Percentiles rank a stretch among this genome's conserved stretches.
phyloP scores from a whole-genome alignment of 768 basidiomycete genomes.

The Suillus placidus region DNA sequence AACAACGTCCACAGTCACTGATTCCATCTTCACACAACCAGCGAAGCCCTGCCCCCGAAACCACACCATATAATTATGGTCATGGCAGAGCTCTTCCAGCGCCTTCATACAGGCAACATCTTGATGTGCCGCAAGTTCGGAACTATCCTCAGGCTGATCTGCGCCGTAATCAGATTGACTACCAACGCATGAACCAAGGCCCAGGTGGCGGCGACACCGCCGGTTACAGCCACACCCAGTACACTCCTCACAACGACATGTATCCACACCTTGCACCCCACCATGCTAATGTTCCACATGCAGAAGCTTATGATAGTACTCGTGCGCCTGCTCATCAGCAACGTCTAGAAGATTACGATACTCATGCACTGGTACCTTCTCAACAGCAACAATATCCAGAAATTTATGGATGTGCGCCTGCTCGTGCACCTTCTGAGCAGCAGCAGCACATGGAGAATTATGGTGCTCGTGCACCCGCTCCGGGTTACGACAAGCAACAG shows the following conservation, averaged over 20 bases:
- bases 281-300: not conserved
- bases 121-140: not conserved
- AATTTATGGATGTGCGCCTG: not conserved
- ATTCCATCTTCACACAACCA: not conserved
- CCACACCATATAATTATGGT: not conserved
- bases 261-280: not conserved
- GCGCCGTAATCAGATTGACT: not conserved
- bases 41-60: not conserved
- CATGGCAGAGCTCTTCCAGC: not conserved
- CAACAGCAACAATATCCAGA: not conserved
- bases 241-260: not conserved
- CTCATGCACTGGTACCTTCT: not conserved
- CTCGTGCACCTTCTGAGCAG: not conserved
- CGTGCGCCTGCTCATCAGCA: not conserved
- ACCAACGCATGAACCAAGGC: not conserved
- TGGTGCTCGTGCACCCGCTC: too few species aligned
- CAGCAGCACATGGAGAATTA: too few species aligned
- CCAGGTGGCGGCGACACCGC: too few species aligned
- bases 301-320: not conserved
- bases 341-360: not conserved
- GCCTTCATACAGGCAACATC: not conserved
- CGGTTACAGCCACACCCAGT: not conserved
- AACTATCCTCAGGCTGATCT: not conserved
- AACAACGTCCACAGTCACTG: not conserved
- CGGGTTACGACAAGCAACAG: too few species aligned